Base-by-base conservation (phyloP, 305 asterid genomes). In the Plantago coronopus region DNA sequence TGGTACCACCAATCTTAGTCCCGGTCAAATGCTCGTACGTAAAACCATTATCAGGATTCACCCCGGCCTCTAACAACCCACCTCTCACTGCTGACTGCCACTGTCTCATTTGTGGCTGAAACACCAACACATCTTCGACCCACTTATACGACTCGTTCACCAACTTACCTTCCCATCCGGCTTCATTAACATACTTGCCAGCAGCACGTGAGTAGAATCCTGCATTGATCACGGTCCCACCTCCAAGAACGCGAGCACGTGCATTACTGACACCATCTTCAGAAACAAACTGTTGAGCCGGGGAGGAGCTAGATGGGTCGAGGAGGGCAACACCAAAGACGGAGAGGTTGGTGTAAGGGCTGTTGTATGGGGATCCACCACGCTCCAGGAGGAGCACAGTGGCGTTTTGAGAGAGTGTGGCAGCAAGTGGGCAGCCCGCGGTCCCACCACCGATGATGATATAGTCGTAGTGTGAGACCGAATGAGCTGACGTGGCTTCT, bases 351-450 rank as follows among this genome's bases (percentile, higher is more conserved):
- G 94, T 73, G 71, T 84, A 84, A 5, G 88, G 84, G 67, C 82
- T 74, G 8, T 88, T 83, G 61, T 85, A 88, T 0, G 98, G 96
- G 0, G 91, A 81, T 23, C 88, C 81, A 40, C 98, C 98, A 2
- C 98, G 94, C 38, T 91, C 98, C 10, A 91, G 95, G 69, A 91
- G 83, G 61, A 91, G 86, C 17, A 91, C 95, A 60, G 46, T 74
- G 64, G 76, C 68, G 68, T 71, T 81, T 3, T 73, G 78, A 6
- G 98, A 91, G 14, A 91, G 96, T 0, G 96, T 88, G 77, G 98
- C 86, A 70, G 97, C 96, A 45, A 88, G 67, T 19, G 97, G 94
- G 76, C 96, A 88, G 75, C 97, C 96, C 55, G 95, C 85, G 49
- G 96, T 91, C 46, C 96, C 97, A 50, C 98, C 96, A 5, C 98